Conservation (phyloP, 495 filamentous ascomycete species). For the Amniculicola lignicola region DNA sequence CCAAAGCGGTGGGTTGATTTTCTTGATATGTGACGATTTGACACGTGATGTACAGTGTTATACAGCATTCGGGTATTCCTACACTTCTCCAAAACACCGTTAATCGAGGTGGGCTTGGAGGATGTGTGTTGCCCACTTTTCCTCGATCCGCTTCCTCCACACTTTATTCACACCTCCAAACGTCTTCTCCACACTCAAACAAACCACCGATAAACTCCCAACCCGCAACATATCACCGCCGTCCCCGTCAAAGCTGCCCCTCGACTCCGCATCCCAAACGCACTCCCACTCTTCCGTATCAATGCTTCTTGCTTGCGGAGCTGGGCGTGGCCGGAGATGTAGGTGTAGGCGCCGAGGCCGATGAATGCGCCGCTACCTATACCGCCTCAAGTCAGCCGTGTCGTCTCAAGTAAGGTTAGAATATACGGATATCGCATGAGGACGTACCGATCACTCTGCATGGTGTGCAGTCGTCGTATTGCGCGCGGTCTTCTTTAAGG, state of each 20-base stretch:
- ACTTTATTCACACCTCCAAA: no score
- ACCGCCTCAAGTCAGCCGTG: not conserved
- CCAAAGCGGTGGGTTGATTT: no score
- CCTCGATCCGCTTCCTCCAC: no score
- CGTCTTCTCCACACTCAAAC: no score
- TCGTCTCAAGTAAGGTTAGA: not conserved
- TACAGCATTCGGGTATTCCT: no score
- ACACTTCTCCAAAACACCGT: no score
- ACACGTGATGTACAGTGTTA: no score
- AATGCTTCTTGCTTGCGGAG: conserved; percentile 64
- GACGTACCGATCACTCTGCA: conserved; percentile 42
- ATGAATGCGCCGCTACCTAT: conserved; percentile 79
- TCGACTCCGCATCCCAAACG: conserved; percentile 74
- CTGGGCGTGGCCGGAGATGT: conserved; percentile 73
- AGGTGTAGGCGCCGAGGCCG: conserved; percentile 86
- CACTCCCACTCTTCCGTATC: conserved; percentile 66
- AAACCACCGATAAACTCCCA: conserved; percentile 61
- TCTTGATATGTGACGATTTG: no score
- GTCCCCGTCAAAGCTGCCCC: conserved; percentile 67
- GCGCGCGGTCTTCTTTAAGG: conserved; percentile 22
- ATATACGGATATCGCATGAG: not conserved
- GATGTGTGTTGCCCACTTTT: no score
- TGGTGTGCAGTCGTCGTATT: conserved; percentile 40
- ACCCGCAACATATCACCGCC: conserved; percentile 63
- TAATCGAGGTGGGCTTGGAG: no score